A percentile compares a stretch with the other conserved stretches of the same genome.
Evolutionary conservation across 139 green algal genomes (phyloP).

Genomic region (Dunaliella primolecta): DNA sequence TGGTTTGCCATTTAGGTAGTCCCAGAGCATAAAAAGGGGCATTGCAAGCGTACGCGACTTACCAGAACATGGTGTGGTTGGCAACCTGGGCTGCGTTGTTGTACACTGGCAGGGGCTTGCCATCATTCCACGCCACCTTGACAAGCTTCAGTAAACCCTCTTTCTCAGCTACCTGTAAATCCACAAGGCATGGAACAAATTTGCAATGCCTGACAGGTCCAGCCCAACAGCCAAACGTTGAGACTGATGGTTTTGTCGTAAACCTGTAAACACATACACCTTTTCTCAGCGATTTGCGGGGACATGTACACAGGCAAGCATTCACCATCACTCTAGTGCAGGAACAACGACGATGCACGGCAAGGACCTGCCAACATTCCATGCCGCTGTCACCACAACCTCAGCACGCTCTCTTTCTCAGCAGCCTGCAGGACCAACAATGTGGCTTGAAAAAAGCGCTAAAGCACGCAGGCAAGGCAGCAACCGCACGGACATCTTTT

Average conservation of each 20-base stretch:
- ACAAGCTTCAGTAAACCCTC: slow-evolving; percentile 51
- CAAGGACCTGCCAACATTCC: too few species aligned
- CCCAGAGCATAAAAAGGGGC: too few species aligned
- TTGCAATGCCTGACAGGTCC: background rate
- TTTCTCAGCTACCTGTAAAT: background rate
- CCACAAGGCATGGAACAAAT: background rate
- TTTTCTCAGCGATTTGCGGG: too few species aligned
- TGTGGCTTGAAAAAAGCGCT: too few species aligned
- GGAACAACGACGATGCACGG: background rate
- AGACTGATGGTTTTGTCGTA: background rate
- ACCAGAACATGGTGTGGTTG: background rate
- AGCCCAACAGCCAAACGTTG: too few species aligned
- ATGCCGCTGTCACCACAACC: too few species aligned
- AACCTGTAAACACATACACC: background rate
- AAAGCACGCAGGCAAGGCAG: too few species aligned
- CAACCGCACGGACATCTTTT: too few species aligned
- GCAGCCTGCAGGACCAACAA: too few species aligned
- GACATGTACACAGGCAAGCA: background rate
- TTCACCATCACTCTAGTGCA: background rate
- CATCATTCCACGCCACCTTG: slow-evolving; percentile 74
- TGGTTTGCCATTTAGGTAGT: background rate
- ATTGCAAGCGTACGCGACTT: too few species aligned
- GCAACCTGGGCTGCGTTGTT: slow-evolving; percentile 70
- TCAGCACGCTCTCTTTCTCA: too few species aligned
- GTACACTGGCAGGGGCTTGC: slow-evolving; percentile 69